A percentile compares a stretch with the other conserved stretches of the same genome.
phyloP scores from a whole-genome alignment of 306 rosid genomes.

The Begonia masoniana region DNA sequence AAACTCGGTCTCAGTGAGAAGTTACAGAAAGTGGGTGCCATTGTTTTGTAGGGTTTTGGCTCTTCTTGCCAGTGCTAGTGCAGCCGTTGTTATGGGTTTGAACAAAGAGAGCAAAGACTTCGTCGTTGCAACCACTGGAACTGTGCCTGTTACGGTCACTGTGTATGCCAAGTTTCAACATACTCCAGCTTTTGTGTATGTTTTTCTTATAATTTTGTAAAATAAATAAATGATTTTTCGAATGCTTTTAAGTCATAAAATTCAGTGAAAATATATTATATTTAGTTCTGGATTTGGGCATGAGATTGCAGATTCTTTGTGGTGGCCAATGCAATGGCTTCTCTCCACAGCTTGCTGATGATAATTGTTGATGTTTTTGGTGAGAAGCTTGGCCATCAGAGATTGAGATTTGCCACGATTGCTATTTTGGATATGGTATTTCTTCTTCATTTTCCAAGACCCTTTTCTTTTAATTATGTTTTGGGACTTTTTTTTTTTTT shows the following conservation, averaged over 20 bases:
- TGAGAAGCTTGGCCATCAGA: constrained; percentile 33
- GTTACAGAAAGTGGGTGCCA: constrained; percentile 20
- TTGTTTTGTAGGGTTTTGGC: constrained; percentile 48
- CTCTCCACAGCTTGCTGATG: constrained; percentile 66
- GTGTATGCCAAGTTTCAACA: constrained; percentile 56
- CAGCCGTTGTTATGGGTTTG: constrained; percentile 70
- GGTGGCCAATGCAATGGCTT: constrained; percentile 58
- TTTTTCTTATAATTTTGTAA: not conserved
- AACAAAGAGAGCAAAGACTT: constrained; percentile 56
- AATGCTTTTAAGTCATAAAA: not conserved
- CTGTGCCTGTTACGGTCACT: constrained; percentile 29
- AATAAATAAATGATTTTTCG: not conserved
- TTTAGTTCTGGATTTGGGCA: too few species aligned
- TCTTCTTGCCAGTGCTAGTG: constrained; percentile 54
- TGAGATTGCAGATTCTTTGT: constrained; percentile 57
- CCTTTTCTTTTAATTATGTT: not conserved
- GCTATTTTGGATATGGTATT: constrained; percentile 80
- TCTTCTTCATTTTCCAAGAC: too few species aligned
- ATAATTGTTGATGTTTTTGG: constrained; percentile 40
- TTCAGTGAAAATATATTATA: not conserved
- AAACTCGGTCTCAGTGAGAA: constrained; percentile 5
- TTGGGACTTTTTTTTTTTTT: too few species aligned
- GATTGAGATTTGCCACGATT: constrained; percentile 45
- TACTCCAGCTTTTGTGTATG: constrained; percentile 84
- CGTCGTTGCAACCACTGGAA: constrained; percentile 60